Evolutionary conservation across 2,329 filamentous ascomycete species (phyloP).

Genomic region (Endocalyx cinctus): DNA sequence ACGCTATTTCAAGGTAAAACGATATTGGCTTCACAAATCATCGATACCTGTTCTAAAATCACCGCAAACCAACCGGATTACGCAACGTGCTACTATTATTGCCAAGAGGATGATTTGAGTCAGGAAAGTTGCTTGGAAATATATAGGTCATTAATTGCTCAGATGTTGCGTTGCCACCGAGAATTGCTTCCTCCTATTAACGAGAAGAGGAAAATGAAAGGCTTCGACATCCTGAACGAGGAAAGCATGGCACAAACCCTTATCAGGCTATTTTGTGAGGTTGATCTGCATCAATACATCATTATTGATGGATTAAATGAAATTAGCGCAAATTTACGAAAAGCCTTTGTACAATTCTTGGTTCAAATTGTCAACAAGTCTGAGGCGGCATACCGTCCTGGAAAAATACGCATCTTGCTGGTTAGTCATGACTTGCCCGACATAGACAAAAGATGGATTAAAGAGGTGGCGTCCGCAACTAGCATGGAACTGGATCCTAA

Average conservation of each 20-base stretch:
- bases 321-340: constrained; percentile 25
- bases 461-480: constrained; percentile 1
- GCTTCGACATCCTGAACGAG: constrained; percentile 21
- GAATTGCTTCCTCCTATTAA: constrained; percentile 25
- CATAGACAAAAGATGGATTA: constrained; percentile 1
- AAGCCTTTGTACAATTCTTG: constrained; percentile 22
- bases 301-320: constrained; percentile 43
- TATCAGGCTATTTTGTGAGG: constrained; percentile 26
- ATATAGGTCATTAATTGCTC: constrained; percentile 27
- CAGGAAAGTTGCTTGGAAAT: constrained; percentile 25
- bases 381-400: constrained; percentile 3
- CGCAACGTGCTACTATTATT: constrained; percentile 36
- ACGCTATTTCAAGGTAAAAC: constrained; percentile 32
- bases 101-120: constrained; percentile 25
- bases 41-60: constrained; percentile 31
- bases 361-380: constrained; percentile 12
- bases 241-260: constrained; percentile 21
- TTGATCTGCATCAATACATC: constrained; percentile 25
- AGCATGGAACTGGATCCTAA: constrained; percentile 1
- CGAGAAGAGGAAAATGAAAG: constrained; percentile 22
- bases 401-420: constrained; percentile 5
- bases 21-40: constrained; percentile 33
- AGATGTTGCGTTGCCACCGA: constrained; percentile 24
- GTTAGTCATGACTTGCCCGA: constrained; percentile 4
- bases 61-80: constrained; percentile 6